A percentile compares a stretch with the other conserved stretches of the same genome.
These are phyloP conservation scores for Aschersonia sp. DNA, from an alignment of 2,329 filamentous ascomycete genomes.

Conservation along the genomic window DNA sequence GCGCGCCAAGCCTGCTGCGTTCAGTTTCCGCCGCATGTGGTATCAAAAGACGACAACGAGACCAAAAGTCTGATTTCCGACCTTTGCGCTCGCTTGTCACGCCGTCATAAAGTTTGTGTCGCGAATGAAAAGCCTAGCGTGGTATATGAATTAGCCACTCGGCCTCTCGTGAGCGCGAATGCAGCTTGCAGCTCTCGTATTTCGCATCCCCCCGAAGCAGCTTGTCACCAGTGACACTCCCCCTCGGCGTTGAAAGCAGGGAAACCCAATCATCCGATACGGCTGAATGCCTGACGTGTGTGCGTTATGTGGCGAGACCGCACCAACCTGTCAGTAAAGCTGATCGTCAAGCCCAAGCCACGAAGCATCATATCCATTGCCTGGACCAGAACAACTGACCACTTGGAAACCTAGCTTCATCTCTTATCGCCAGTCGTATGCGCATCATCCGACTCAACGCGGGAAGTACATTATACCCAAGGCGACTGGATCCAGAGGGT, in stretches of 20 bases:
- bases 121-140: too few relatives aligned
- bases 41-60: too few relatives aligned
- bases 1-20: too few relatives aligned
- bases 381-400: background rate
- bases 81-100: too few relatives aligned
- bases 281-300: conserved; percentile 14
- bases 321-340: conserved; percentile 72
- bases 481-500: conserved; percentile 36
- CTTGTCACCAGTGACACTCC: background rate
- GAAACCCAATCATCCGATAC: background rate
- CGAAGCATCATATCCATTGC: background rate
- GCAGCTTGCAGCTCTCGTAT: too few relatives aligned
- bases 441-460: conserved; percentile 84
- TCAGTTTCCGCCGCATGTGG: too few relatives aligned
- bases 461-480: conserved; percentile 44
- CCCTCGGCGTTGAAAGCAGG: background rate
- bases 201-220: too few relatives aligned
- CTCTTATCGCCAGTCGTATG: conserved; percentile 96
- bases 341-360: background rate
- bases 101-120: too few relatives aligned
- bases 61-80: too few relatives aligned
- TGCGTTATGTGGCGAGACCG: conserved; percentile 96
- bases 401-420: conserved; percentile 58
- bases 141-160: too few relatives aligned
- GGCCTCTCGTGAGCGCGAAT: too few relatives aligned